Evolutionary conservation across 2,329 filamentous ascomycete species (phyloP).

Genomic region (Trichoderma aggressivum): DNA sequence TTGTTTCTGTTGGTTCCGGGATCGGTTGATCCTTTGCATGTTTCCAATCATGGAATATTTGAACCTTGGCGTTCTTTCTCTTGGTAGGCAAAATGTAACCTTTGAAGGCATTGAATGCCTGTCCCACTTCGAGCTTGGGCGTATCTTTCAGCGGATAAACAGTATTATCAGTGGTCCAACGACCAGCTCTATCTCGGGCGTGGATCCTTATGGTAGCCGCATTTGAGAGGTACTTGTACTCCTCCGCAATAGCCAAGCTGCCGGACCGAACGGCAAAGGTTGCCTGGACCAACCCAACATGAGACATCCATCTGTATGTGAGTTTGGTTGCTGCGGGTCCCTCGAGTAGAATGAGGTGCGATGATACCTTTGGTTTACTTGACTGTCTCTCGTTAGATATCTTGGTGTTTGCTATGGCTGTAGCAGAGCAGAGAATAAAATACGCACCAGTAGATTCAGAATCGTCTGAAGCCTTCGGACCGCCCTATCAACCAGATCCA

Average conservation of each 20-base stretch:
- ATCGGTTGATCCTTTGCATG: not conserved
- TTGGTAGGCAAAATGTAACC: not conserved
- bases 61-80: not conserved
- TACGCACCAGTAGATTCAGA: constrained; percentile 11
- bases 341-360: constrained; percentile 28
- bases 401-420: not conserved
- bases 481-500: constrained; percentile 18
- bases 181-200: constrained; percentile 4
- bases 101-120: not conserved
- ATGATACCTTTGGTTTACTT: not conserved
- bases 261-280: constrained; percentile 29
- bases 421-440: not conserved
- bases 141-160: constrained; percentile 21
- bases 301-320: constrained; percentile 28
- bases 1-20: not conserved
- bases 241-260: not conserved
- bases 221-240: constrained; percentile 22
- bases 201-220: constrained; percentile 25
- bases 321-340: constrained; percentile 14
- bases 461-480: constrained; percentile 18
- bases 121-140: not conserved
- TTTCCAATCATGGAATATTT: not conserved
- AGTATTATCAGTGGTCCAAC: constrained; percentile 14
- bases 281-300: constrained; percentile 26
- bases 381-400: constrained; percentile 19